phyloP scores from a whole-genome alignment of 1,284 basidiomycete species.

The Schizophyllum commune region DNA sequence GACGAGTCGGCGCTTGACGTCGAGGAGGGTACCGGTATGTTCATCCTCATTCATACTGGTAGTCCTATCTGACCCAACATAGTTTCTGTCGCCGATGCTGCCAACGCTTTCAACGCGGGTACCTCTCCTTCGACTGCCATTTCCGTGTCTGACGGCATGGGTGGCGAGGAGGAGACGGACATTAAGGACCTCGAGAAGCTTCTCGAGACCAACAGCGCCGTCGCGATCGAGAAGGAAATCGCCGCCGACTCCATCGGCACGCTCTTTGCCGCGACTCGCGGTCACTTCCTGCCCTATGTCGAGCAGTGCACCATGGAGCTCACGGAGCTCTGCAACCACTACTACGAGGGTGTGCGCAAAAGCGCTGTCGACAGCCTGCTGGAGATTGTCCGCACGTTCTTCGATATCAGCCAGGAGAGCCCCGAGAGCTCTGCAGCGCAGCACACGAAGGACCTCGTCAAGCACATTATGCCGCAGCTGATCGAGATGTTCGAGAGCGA shows the following conservation, averaged over 20 bases:
- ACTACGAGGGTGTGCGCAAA: constrained; percentile 98
- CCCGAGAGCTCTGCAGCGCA: constrained; percentile 53
- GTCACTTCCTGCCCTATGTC: constrained; percentile 87
- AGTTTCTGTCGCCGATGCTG: constrained; percentile 46
- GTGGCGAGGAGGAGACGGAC: constrained; percentile 61
- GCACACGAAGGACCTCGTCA: constrained; percentile 79
- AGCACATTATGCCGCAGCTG: constrained; percentile 69
- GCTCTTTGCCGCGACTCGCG: constrained; percentile 78
- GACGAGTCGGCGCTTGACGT: constrained; percentile 72
- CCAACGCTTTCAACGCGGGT: constrained; percentile 63
- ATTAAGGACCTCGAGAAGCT: constrained; percentile 82
- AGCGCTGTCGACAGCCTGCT: constrained; percentile 86
- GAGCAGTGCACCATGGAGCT: constrained; percentile 79
- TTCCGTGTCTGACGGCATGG: constrained; percentile 43
- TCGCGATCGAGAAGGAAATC: constrained; percentile 99
- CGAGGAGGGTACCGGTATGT: background rate
- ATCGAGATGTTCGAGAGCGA: constrained; percentile 91
- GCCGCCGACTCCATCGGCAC: constrained; percentile 95
- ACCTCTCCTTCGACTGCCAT: constrained; percentile 64
- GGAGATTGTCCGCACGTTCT: constrained; percentile 88
- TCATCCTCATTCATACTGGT: constrained; percentile 1
- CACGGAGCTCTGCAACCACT: constrained; percentile 79
- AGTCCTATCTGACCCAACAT: background rate
- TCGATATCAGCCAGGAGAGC: constrained; percentile 67
- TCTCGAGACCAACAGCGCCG: constrained; percentile 91